Conservation (phyloP, 202 grass and related monocot genomes). For the Brachypodium distachyon region DNA sequence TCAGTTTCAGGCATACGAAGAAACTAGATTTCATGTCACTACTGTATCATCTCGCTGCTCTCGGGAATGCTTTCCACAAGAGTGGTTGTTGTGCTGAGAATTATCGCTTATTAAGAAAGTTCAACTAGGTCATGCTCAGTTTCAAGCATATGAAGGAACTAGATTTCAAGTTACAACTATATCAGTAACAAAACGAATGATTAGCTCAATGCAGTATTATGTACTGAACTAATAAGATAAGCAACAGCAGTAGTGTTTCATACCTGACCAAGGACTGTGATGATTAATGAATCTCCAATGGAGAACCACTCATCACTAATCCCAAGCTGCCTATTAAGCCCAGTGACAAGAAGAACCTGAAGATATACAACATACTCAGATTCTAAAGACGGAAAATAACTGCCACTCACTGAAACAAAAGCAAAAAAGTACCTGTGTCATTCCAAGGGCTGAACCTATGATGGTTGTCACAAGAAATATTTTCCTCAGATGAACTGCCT, state of each 20-base stretch:
- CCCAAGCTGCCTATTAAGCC: slow-evolving; percentile 77
- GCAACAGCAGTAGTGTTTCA: background rate
- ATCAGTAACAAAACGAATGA: background rate
- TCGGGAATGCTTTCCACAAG: too few relatives aligned
- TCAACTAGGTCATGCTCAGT: background rate
- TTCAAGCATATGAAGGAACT: background rate
- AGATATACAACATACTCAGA: slow-evolving; percentile 20
- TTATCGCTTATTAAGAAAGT: background rate
- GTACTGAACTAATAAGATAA: background rate
- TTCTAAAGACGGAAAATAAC: slow-evolving; percentile 17
- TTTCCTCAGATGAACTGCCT: slow-evolving; percentile 84
- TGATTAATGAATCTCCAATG: slow-evolving; percentile 94
- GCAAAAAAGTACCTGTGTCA: slow-evolving; percentile 70
- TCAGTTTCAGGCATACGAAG: background rate
- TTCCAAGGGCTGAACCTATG: slow-evolving; percentile 83
- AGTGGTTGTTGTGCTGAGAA: background rate
- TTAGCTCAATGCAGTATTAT: background rate
- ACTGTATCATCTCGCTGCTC: too few relatives aligned
- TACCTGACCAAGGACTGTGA: slow-evolving; percentile 97
- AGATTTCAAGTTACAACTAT: background rate
- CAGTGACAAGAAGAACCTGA: slow-evolving; percentile 85
- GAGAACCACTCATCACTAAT: slow-evolving; percentile 96
- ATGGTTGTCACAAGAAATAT: slow-evolving; percentile 89
- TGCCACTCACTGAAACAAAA: slow-evolving; percentile 16
- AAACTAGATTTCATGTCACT: background rate